phyloP scores from a whole-genome alignment of 768 basidiomycete species.

The Pilatotrama ljubarskyi region DNA sequence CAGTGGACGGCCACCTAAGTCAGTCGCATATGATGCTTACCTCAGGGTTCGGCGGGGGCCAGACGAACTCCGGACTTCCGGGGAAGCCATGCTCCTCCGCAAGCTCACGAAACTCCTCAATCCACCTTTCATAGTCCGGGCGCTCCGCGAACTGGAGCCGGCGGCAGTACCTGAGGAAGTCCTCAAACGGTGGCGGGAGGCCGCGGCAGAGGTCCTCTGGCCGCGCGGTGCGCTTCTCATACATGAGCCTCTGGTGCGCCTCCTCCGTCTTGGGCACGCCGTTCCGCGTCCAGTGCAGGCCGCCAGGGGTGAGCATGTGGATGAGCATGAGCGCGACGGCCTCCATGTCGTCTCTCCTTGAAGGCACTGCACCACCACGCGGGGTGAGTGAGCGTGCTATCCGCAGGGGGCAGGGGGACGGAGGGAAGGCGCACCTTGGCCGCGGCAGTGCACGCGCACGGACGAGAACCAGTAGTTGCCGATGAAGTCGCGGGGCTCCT shows the following conservation, averaged over 20 bases:
- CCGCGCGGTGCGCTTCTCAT: slow-evolving; percentile 58
- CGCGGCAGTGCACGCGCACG: slow-evolving; percentile 74
- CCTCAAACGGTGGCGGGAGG: slow-evolving; percentile 71
- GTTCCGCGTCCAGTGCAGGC: slow-evolving; percentile 76
- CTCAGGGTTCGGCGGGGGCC: slow-evolving; percentile 55
- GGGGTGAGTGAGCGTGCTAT: neutral
- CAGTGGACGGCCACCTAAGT: neutral
- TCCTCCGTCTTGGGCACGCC: slow-evolving; percentile 73
- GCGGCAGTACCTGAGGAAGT: slow-evolving; percentile 72
- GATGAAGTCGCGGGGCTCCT: slow-evolving; percentile 68
- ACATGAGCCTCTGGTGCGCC: slow-evolving; percentile 62
- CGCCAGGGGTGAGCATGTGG: slow-evolving; percentile 74
- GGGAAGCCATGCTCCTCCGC: slow-evolving; percentile 60
- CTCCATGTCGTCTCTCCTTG: slow-evolving; percentile 78
- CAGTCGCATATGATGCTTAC: slow-evolving; percentile 18
- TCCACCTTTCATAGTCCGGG: slow-evolving; percentile 70
- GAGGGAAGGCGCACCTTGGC: slow-evolving; percentile 50
- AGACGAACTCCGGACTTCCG: slow-evolving; percentile 61
- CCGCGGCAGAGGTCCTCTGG: slow-evolving; percentile 71
- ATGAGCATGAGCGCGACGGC: slow-evolving; percentile 78
- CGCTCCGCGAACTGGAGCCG: slow-evolving; percentile 65
- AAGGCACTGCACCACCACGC: slow-evolving; percentile 54
- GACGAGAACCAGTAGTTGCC: slow-evolving; percentile 87
- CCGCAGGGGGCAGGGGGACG: neutral
- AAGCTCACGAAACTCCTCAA: slow-evolving; percentile 62